These are phyloP conservation scores for Kodamaea laetipori DNA, from an alignment of 805 yeast genomes.

Conservation along the genomic window DNA sequence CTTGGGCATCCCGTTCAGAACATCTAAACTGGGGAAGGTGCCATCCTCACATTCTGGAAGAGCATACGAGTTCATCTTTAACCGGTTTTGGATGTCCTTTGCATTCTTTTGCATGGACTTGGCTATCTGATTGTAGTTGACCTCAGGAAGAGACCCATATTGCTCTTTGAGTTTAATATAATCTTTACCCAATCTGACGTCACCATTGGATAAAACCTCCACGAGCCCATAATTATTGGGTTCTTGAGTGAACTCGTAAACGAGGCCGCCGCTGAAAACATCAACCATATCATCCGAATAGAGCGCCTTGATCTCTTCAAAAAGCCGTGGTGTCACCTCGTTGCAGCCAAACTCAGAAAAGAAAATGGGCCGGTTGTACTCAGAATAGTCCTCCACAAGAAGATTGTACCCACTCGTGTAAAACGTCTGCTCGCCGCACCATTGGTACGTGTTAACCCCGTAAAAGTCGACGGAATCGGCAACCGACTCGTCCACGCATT, in stretches of 20 bases:
- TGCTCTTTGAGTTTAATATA: conserved; percentile 46
- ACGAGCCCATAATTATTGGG: conserved; percentile 80
- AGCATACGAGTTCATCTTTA: conserved; percentile 20
- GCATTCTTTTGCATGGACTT: conserved; percentile 29
- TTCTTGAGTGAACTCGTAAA: conserved; percentile 79
- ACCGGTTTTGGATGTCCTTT: conserved; percentile 22
- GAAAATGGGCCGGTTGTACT: conserved; percentile 75
- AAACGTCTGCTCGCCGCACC: conserved; percentile 88
- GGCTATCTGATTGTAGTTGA: conserved; percentile 24
- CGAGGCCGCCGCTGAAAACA: conserved; percentile 83
- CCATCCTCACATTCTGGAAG: conserved; percentile 33
- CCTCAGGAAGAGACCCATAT: conserved; percentile 37
- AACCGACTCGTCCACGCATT: conserved; percentile 60
- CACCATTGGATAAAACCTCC: conserved; percentile 43
- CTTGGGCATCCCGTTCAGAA: conserved; percentile 48
- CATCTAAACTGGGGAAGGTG: conserved; percentile 36
- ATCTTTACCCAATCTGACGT: conserved; percentile 46
- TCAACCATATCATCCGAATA: conserved; percentile 72
- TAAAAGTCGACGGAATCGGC: conserved; percentile 71
- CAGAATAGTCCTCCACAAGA: conserved; percentile 70
- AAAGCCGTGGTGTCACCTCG: conserved; percentile 71
- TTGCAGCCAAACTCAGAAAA: conserved; percentile 93
- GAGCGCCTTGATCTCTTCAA: conserved; percentile 73
- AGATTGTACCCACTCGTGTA: conserved; percentile 66
- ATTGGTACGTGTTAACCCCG: conserved; percentile 80